Conservation (phyloP, 257 asterid species). For the Jacaranda mimosifolia region DNA sequence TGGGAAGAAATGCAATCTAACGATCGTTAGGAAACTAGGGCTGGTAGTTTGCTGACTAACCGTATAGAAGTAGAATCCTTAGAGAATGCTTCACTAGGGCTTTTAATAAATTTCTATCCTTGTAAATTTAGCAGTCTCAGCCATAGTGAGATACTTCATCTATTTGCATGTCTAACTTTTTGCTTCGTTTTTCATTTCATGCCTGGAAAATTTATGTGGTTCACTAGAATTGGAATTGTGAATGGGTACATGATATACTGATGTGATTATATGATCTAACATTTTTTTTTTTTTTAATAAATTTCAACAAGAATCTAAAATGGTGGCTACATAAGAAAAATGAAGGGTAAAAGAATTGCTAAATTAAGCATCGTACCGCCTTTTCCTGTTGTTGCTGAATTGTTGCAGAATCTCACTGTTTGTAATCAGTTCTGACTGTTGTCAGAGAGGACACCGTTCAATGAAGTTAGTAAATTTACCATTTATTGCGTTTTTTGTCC, state of each 20-base stretch:
- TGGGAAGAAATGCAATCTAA: conserved; percentile 23
- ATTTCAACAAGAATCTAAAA: too few relatives aligned
- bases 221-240: too few relatives aligned
- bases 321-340: not conserved
- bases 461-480: conserved; percentile 16
- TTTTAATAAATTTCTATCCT: conserved; percentile 24
- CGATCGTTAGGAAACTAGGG: conserved; percentile 18
- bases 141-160: not conserved
- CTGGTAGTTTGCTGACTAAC: conserved; percentile 40
- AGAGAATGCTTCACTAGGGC: conserved; percentile 29
- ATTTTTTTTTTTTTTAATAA: too few relatives aligned
- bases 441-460: conserved; percentile 32
- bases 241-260: too few relatives aligned
- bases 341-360: not conserved
- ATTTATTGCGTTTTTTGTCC: conserved; percentile 29
- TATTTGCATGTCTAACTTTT: not conserved
- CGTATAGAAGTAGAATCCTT: conserved; percentile 26
- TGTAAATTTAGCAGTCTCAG: conserved; percentile 38
- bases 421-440: conserved; percentile 26
- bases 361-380: too few relatives aligned
- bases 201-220: not conserved
- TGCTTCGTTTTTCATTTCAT: not conserved
- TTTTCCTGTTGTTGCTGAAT: not conserved
- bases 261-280: too few relatives aligned
- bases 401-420: conserved; percentile 33